Evolutionary conservation across 1,139 yeast species (phyloP).

Genomic region (Protomyces lactucae-debilis): DNA sequence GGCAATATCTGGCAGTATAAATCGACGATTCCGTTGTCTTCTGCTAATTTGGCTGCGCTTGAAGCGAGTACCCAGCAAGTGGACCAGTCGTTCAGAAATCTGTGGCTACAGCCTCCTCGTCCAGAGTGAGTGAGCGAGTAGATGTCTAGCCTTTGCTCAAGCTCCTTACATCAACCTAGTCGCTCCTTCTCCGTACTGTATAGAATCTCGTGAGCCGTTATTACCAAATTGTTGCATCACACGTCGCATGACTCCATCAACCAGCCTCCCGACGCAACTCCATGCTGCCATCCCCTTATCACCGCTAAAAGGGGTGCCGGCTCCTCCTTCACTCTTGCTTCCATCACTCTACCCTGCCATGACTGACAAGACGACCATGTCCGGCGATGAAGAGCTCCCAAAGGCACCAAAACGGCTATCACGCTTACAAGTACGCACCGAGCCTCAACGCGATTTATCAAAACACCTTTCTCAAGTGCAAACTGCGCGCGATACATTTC

Average conservation of each 20-base stretch:
- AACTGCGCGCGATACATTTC: constrained; percentile 7
- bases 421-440: not conserved
- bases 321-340: too few species aligned
- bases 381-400: not conserved
- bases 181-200: too few species aligned
- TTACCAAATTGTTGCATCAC: too few species aligned
- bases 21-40: constrained; percentile 16
- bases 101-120: not conserved
- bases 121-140: not conserved
- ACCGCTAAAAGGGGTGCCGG: too few species aligned
- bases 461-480: not conserved
- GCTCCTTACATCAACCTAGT: too few species aligned
- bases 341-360: too few species aligned
- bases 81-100: not conserved
- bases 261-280: too few species aligned
- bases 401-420: not conserved
- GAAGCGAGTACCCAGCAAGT: constrained; percentile 8
- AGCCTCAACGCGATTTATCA: constrained; percentile 5
- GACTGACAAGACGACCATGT: too few species aligned
- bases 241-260: too few species aligned
- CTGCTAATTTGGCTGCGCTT: constrained; percentile 22
- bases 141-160: not conserved
- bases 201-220: too few species aligned
- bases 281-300: too few species aligned
- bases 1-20: constrained; percentile 9